Conservation (phyloP, 257 asterid species). For the Salvia rosmarinus region DNA sequence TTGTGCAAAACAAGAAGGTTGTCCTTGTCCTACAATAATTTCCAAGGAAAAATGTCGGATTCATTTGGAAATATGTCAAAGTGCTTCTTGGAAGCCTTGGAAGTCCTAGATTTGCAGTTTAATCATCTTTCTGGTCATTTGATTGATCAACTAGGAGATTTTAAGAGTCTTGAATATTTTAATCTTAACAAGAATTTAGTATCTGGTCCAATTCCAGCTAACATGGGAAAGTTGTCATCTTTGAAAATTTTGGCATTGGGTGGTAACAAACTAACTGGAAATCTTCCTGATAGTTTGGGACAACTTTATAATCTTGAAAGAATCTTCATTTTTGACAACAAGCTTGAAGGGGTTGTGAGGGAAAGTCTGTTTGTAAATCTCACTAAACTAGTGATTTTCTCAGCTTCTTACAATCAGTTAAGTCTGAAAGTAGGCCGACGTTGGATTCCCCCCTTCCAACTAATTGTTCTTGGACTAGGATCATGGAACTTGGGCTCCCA, state of each 20-base stretch:
- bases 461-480: background rate
- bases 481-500: conserved; percentile 1
- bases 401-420: conserved; percentile 4
- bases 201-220: conserved; percentile 3
- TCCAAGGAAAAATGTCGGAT: background rate
- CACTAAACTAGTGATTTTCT: background rate
- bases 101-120: background rate
- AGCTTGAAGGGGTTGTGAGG: conserved; percentile 5
- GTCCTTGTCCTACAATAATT: background rate
- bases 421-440: background rate
- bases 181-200: background rate
- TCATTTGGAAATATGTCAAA: conserved; percentile 21
- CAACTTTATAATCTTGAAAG: background rate
- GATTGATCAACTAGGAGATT: conserved; percentile 18
- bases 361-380: conserved; percentile 4
- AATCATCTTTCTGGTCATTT: conserved; percentile 10
- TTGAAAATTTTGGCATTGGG: background rate
- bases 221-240: conserved; percentile 1
- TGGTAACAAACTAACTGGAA: background rate
- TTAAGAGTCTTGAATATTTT: conserved; percentile 24
- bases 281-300: conserved; percentile 15
- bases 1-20: background rate
- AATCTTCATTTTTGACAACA: background rate
- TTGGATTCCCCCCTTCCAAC: conserved; percentile 4
- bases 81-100: background rate